These are phyloP conservation scores for Chaetomium olivaceum DNA, from an alignment of 2,329 filamentous ascomycete genomes.

Conservation along the genomic window DNA sequence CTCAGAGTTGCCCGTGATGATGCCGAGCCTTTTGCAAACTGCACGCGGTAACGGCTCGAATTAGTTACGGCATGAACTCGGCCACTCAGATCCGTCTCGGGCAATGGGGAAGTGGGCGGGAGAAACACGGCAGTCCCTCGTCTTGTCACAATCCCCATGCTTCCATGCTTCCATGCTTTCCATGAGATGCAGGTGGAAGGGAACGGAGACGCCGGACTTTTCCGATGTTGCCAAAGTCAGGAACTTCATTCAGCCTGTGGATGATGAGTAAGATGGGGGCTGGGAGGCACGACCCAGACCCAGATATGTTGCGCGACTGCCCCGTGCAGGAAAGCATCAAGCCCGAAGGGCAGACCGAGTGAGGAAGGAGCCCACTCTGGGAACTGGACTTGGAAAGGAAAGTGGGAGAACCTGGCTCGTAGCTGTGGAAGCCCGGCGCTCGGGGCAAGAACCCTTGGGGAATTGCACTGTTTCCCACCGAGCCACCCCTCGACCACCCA, in stretches of 20 bases:
- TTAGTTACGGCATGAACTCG: conserved; percentile 24
- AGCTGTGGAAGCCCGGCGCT: neutral
- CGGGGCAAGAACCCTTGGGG: neutral
- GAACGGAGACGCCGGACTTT: conserved; percentile 16
- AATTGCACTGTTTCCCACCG: conserved; percentile 4
- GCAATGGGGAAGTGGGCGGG: conserved; percentile 14
- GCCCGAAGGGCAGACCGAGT: conserved; percentile 24
- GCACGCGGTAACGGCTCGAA: conserved; percentile 18
- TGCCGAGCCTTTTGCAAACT: conserved; percentile 29
- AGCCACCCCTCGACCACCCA: neutral
- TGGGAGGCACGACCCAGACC: conserved; percentile 3
- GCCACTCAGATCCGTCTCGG: conserved; percentile 26
- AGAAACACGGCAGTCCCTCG: conserved; percentile 17
- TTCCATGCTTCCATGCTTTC: too few species aligned
- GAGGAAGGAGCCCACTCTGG: conserved; percentile 22
- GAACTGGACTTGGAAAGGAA: conserved; percentile 1
- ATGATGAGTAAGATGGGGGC: conserved; percentile 3
- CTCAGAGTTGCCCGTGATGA: conserved; percentile 22
- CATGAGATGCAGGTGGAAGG: neutral
- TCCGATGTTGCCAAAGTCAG: conserved; percentile 19
- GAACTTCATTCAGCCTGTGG: conserved; percentile 8
- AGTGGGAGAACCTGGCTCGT: conserved; percentile 13
- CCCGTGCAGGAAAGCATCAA: conserved; percentile 13
- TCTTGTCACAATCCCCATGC: conserved; percentile 9
- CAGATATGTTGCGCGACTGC: conserved; percentile 19